A percentile compares a stretch with the other conserved stretches of the same genome.
These are phyloP conservation scores for Coprinellus micaceus DNA, from an alignment of 768 basidiomycete species.

Conservation along the genomic window DNA sequence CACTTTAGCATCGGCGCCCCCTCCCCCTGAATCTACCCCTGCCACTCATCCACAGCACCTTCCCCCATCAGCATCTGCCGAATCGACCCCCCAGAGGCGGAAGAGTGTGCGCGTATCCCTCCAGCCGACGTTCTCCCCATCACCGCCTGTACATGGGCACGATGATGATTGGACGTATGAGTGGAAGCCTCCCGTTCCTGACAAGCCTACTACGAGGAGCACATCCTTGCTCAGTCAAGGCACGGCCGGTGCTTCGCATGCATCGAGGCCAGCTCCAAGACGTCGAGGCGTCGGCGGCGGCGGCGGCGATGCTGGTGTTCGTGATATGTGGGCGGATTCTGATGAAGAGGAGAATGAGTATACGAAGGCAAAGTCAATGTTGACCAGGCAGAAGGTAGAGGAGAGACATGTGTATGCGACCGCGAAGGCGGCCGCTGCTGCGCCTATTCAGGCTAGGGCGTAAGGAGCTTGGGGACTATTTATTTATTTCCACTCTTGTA, in stretches of 20 bases:
- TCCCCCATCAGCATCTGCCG: background rate
- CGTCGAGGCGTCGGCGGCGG: background rate
- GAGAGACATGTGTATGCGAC: constrained; percentile 23
- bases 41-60: background rate
- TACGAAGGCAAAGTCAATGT: constrained; percentile 48
- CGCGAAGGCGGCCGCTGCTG: background rate
- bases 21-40: background rate
- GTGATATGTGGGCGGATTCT: constrained; percentile 61
- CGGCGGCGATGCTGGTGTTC: background rate
- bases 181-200: constrained; percentile 19
- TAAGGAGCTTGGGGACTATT: no score
- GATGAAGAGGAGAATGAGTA: constrained; percentile 75
- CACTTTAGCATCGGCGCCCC: background rate
- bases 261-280: no score
- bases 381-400: constrained; percentile 44
- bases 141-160: constrained; percentile 63
- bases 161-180: constrained; percentile 42
- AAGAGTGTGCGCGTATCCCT: constrained; percentile 81
- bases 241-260: no score
- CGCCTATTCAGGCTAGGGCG: background rate
- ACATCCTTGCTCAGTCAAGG: no score
- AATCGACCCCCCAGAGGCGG: constrained; percentile 32
- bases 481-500: no score
- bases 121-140: constrained; percentile 69
- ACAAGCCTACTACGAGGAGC: constrained; percentile 7